A percentile compares a stretch with the other conserved stretches of the same genome.
phyloP scores from a whole-genome alignment of 2,329 filamentous ascomycete species.

The Aureobasidium sp. region DNA sequence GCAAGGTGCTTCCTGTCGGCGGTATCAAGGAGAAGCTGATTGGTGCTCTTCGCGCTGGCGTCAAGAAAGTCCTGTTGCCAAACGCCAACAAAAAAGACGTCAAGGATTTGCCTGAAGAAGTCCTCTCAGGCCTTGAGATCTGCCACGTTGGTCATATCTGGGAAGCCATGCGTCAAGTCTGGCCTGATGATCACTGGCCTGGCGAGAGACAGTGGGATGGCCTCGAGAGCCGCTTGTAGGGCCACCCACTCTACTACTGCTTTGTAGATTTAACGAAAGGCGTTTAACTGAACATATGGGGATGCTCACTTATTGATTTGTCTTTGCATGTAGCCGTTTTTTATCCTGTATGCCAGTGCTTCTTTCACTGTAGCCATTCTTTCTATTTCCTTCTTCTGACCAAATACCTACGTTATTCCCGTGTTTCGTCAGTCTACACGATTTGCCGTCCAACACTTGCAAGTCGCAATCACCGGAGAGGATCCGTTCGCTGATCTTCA shows the following conservation, averaged over 20 bases:
- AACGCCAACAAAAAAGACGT: slow-evolving; percentile 86
- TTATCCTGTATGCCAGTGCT: neutral
- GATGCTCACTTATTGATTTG: neutral
- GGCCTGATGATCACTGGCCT: slow-evolving; percentile 84
- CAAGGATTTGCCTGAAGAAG: slow-evolving; percentile 82
- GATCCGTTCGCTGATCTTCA: neutral
- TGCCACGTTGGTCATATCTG: slow-evolving; percentile 86
- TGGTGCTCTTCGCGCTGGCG: slow-evolving; percentile 82
- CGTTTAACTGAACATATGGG: neutral
- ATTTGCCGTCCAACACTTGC: neutral
- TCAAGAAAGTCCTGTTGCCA: slow-evolving; percentile 87
- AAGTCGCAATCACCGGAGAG: neutral
- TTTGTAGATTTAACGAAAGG: neutral
- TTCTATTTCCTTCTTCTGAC: neutral
- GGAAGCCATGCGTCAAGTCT: slow-evolving; percentile 85
- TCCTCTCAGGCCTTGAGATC: slow-evolving; percentile 78
- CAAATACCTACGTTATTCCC: neutral
- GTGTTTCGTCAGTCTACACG: neutral
- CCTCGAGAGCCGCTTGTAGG: slow-evolving; percentile 68
- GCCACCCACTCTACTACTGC: neutral
- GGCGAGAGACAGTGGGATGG: slow-evolving; percentile 60
- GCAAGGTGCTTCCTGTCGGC: slow-evolving; percentile 85
- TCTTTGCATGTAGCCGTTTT: neutral
- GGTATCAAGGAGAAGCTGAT: slow-evolving; percentile 99
- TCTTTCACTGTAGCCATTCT: neutral